Evolutionary conservation across 2,329 filamentous ascomycete genomes (phyloP), one percentile per base, ranked within the genome.

Genomic region (Venturia nashicola): DNA sequence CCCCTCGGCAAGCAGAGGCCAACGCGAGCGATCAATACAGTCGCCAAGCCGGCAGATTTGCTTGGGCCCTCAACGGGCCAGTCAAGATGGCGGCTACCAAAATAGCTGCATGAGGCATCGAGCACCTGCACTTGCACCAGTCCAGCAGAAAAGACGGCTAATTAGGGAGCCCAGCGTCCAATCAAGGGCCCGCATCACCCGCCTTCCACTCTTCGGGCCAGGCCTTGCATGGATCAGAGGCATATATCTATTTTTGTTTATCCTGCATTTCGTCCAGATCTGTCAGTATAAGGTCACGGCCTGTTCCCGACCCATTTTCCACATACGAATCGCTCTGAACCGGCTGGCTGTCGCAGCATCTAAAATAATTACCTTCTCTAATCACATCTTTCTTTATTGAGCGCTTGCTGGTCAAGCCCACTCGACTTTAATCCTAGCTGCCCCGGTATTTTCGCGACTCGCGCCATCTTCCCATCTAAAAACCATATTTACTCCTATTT

Each of bases 331-430:
- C 61, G 61, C 61, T 63, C 51, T 63, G 36, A 46, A 64, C 62
- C 62, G 62, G 62, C 62, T 60, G 62, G 62, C 51, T 61, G 62
- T 64, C 36, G 62, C 62, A 64, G 57, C 61, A 59, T 64, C 62
- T 57, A 36, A 36, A 64, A 62, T 64, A 62, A 48, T 51, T 54
- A 59, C 54, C 59, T 64, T 64, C 62, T 61, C 51, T 64, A 39
- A 63, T 63, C 36, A 39, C 48, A 14, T 54, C 43, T 40, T 55
- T 9, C 48, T 51, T 23, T 55, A n/a, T 40, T 39, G 54, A 43
- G 42, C 23, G 42, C 62, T 64, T 64, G 62, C 62, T 64, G 62
- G 62, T 59, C 62, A 64, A 64, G 62, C 62, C 61, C 51, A 18
- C 36, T 57, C 54, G 62, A 64, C 14, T 39, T 57, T 64, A 40